Evolutionary conservation across 1,139 yeast species (phyloP), one percentile per base, ranked within the genome.

Genomic region (Pneumocystis wakefieldiae): DNA sequence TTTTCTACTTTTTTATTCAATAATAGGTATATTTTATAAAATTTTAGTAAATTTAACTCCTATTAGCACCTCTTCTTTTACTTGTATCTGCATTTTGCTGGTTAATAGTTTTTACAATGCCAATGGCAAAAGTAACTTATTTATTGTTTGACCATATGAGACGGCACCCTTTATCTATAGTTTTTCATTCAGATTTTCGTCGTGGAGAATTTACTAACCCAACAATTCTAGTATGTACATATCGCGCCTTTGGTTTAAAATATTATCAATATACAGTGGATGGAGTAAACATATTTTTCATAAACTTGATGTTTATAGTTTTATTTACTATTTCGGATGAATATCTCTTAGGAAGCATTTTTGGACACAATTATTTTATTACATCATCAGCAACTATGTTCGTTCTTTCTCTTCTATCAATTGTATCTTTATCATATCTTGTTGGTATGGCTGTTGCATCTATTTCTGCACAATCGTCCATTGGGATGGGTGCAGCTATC

Each of bases 391-490:
- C 74, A 0, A 69, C 75, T 8, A 79, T 90, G 60, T 94, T 92
- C 71, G 78, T 82, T 63, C 77, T 90, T 36, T 87, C 96, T 73
- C 77, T 92, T 66, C 79, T 87, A 63, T 87, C 97, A 1, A 88
- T 92, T 66, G 82, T 92, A 61, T 98, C 99, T 2, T 78, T 92
- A 68, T 98, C 98, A 0, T 92, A 92, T 73, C 92, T 91, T 73
- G 91, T 92, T 70, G 99, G 99, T 2, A 97, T 92, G 74, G 98
- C 97, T 1, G 98, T 92, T 35, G 99, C 99, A 0, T 91, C 97
- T 1, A 92, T 92, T 67, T 87, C 96, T 2, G 97, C 98, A 0
- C 98, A 94, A 75, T 89, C 97, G 0, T 91, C 97, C 0, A 92
- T 92, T 97, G 97, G 97, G n/a, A 85, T 92, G 68, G 98, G 98